phyloP scores from a whole-genome alignment of 768 basidiomycete genomes.

The Lactarius pseudohatsudake region DNA sequence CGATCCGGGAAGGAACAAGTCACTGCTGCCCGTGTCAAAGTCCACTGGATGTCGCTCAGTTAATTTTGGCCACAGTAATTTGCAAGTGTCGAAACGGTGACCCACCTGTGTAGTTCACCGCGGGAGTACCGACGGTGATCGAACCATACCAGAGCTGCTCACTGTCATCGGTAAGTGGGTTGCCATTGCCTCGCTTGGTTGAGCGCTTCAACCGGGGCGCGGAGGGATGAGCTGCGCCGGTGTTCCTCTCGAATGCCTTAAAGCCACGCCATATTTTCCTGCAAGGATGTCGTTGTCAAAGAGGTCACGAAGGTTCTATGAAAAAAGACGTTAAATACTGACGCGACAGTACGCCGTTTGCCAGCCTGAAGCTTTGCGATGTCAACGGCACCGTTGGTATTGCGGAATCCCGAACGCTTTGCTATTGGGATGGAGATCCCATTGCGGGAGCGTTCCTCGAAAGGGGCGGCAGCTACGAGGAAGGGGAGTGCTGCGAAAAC shows the following conservation, averaged over 20 bases:
- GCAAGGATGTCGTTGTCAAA: not conserved
- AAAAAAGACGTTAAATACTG: not conserved
- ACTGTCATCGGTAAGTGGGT: conserved; percentile 16
- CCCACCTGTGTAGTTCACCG: conserved; percentile 20
- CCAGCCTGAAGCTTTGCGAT: conserved; percentile 19
- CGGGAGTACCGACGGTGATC: conserved; percentile 29
- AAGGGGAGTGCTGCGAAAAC: not conserved
- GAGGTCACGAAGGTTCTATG: too few relatives aligned
- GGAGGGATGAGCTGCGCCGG: conserved; percentile 21
- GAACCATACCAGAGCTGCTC: conserved; percentile 25
- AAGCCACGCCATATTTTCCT: conserved; percentile 26
- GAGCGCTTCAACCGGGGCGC: not conserved
- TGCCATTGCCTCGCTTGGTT: conserved; percentile 7
- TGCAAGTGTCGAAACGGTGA: not conserved
- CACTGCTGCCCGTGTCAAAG: conserved; percentile 40
- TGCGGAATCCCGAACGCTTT: conserved; percentile 5
- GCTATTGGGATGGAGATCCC: not conserved
- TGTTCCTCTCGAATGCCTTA: conserved; percentile 23
- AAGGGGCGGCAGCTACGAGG: not conserved
- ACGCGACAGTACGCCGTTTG: conserved; percentile 3
- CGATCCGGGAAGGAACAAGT: conserved; percentile 39
- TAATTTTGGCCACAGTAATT: too few relatives aligned
- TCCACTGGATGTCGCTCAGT: conserved; percentile 32
- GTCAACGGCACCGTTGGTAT: conserved; percentile 22
- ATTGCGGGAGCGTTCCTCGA: not conserved